A percentile compares a stretch with the other conserved stretches of the same genome.
Conservation (phyloP, 371 early-diverging fungal genomes). For the Globomyces sp. region DNA sequence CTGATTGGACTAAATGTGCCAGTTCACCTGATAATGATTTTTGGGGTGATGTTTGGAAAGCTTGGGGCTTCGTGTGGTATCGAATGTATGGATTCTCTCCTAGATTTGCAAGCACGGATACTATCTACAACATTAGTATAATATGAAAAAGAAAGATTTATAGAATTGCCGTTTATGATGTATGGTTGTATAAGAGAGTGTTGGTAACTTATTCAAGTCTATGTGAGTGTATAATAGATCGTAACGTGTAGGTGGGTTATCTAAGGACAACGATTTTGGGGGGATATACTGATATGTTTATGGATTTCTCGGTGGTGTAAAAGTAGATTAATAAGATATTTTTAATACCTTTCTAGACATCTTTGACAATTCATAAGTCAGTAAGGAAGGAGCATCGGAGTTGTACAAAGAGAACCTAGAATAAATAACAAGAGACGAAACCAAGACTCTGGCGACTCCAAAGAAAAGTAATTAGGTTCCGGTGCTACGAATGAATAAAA, state of each 20-base stretch:
- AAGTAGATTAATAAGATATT: background rate
- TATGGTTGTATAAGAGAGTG: slow-evolving; percentile 51
- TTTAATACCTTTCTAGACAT: slow-evolving; percentile 64
- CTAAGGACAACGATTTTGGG: too few species aligned
- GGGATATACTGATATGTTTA: too few species aligned
- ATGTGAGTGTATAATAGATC: background rate
- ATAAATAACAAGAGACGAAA: slow-evolving; percentile 28
- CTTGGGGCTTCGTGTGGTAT: slow-evolving; percentile 8
- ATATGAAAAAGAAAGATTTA: slow-evolving; percentile 5
- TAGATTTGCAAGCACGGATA: slow-evolving; percentile 42
- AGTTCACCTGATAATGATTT: slow-evolving; percentile 31
- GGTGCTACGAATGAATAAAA: slow-evolving; percentile 22
- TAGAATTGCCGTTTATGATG: background rate
- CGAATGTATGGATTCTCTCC: slow-evolving; percentile 78
- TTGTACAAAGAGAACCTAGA: slow-evolving; percentile 40
- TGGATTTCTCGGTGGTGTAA: too few species aligned
- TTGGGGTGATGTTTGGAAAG: slow-evolving; percentile 17
- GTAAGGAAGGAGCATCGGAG: slow-evolving; percentile 43
- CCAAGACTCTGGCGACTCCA: slow-evolving; percentile 55
- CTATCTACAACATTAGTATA: slow-evolving; percentile 21
- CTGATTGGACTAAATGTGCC: slow-evolving; percentile 52
- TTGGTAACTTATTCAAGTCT: slow-evolving; percentile 57
- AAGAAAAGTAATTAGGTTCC: slow-evolving; percentile 54
- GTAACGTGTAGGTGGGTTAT: too few species aligned
- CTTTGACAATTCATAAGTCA: slow-evolving; percentile 58